Conservation (phyloP, 1,139 yeast species). For the Blastobotrys petasosporus region DNA sequence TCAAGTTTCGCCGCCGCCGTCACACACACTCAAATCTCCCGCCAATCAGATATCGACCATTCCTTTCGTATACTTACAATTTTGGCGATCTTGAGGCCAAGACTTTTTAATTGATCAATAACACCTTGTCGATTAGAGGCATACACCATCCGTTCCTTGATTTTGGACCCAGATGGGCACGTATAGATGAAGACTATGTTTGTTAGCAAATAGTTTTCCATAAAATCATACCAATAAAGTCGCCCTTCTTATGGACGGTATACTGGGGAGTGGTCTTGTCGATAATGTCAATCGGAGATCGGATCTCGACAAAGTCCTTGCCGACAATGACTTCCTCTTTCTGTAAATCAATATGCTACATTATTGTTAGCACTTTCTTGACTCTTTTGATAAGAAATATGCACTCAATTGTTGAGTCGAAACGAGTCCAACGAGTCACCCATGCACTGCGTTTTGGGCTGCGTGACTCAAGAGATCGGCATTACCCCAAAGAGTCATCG, state of each 20-base stretch:
- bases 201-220: neutral
- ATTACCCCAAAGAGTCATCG: no score
- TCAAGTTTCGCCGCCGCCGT: no score
- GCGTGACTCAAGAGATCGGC: no score
- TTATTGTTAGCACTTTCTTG: neutral
- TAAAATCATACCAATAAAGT: conserved; percentile 4
- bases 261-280: conserved; percentile 49
- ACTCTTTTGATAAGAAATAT: no score
- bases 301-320: conserved; percentile 12
- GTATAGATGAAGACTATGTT: conserved; percentile 61
- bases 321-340: conserved; percentile 35
- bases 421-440: neutral
- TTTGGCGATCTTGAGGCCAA: conserved; percentile 19
- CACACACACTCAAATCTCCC: no score
- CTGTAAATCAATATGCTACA: conserved; percentile 31
- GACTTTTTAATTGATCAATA: conserved; percentile 8
- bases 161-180: conserved; percentile 87
- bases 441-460: neutral
- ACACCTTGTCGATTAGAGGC: conserved; percentile 78
- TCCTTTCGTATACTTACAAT: conserved; percentile 17
- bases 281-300: conserved; percentile 31
- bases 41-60: no score
- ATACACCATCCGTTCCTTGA: conserved; percentile 86
- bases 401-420: neutral
- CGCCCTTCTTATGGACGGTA: conserved; percentile 40